Base-by-base conservation (phyloP, 345 rosid species). In the Salix purpurea region DNA sequence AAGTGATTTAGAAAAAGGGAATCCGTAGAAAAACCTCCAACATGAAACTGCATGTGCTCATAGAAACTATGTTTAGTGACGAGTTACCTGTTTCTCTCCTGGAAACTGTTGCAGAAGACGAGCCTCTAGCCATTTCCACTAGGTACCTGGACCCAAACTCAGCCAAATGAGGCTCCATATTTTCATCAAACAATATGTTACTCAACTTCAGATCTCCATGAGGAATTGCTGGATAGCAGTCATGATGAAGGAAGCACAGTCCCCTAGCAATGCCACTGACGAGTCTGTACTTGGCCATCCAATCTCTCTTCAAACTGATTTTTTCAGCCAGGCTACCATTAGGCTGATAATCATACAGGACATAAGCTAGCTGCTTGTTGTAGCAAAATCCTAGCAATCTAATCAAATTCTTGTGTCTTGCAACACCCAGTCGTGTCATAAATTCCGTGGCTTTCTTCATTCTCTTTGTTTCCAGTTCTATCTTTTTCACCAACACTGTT, bases 371-470 rank as follows among this genome's bases (percentile, higher is more conserved):
- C 54, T 84, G 83, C 61, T 86, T 89, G 87, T 95, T 93, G 87
- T 93, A 83, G 84, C 97, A 93, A 80, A 88, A 89, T 62, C 99
- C 99, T 11, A 95, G 90, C 84, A 95, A 80, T 81, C 99, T 88
- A 28, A 83, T 79, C 86, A 95, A 80, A 70, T 91, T 95, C 84
- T 69, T 88, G 73, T 95, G 97, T 85, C 99, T 89, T 39, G 90
- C 90, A 74, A 85, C 88, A 58, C 99, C 99, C 81, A 93, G 77
- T 68, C 76, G 85, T 16, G 73, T 85, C 36, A 90, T 46, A 54
- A 87, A 84, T 62, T 91, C 90, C 30, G 83, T 76, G 62, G 84
- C 39, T 37, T 66, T 79, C 71, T 73, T 79, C 77, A 80, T 84
- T 74, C 81, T 84, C 44, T 84, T 89, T 5, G 86, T 81, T 71